These are phyloP conservation scores for Ascochyta pisi DNA, from an alignment of 2,329 filamentous ascomycete genomes.

Conservation along the genomic window DNA sequence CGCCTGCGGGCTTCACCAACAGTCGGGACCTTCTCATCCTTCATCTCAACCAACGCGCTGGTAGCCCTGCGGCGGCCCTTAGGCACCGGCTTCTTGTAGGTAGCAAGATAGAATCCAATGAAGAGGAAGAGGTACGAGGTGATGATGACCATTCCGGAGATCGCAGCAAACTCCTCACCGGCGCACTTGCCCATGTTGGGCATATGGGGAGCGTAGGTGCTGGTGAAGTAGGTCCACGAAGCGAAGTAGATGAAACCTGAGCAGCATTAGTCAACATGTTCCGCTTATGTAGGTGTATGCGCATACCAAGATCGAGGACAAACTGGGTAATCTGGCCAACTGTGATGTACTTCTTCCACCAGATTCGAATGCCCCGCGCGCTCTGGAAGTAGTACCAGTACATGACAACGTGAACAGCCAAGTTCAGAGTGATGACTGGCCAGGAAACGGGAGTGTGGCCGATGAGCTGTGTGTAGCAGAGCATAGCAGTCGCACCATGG, in stretches of 20 bases:
- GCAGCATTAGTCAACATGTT: slow-evolving; percentile 27
- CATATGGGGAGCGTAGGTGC: slow-evolving; percentile 83
- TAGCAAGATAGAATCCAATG: slow-evolving; percentile 98
- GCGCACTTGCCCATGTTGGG: slow-evolving; percentile 87
- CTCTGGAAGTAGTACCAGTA: slow-evolving; percentile 99
- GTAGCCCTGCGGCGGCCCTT: slow-evolving; percentile 78
- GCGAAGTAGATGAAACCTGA: slow-evolving; percentile 97
- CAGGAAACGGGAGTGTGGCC: slow-evolving; percentile 93
- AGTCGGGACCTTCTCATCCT: slow-evolving; percentile 70
- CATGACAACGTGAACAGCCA: slow-evolving; percentile 96
- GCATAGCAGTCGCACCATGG: slow-evolving; percentile 93
- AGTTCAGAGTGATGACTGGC: slow-evolving; percentile 91
- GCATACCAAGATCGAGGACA: slow-evolving; percentile 90
- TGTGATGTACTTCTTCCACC: slow-evolving; percentile 99
- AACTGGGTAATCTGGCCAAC: slow-evolving; percentile 97
- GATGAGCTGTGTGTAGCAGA: slow-evolving; percentile 97
- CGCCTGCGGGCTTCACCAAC: slow-evolving; percentile 59
- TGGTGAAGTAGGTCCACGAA: slow-evolving; percentile 98
- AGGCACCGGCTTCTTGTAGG: slow-evolving; percentile 85
- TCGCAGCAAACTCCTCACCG: slow-evolving; percentile 95
- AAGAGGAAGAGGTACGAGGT: slow-evolving; percentile 97
- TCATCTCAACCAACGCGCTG: slow-evolving; percentile 85
- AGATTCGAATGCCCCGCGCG: slow-evolving; percentile 91
- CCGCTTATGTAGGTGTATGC: slow-evolving; percentile 15
- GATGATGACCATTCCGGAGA: slow-evolving; percentile 89